Conservation (phyloP, 2,329 filamentous ascomycete species). For the Talaromyces rugulosus region DNA sequence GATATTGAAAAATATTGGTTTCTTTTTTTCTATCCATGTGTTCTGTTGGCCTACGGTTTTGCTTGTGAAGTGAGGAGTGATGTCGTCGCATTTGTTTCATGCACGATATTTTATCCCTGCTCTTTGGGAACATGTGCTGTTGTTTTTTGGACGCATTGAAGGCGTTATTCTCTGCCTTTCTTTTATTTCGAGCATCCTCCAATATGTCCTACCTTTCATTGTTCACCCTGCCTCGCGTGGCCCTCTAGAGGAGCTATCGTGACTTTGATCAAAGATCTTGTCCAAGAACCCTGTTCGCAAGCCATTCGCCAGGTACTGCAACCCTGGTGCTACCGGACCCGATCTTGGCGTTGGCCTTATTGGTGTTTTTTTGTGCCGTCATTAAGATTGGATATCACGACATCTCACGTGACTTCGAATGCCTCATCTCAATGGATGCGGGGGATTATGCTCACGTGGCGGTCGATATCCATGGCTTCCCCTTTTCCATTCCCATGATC, state of each 20-base stretch:
- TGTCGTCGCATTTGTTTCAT: not conserved
- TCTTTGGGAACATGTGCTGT: not conserved
- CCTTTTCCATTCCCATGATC: not conserved
- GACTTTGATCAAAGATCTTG: not conserved
- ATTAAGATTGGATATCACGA: conserved; percentile 24
- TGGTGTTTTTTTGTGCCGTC: conserved; percentile 18
- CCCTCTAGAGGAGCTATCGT: not conserved
- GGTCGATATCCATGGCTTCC: not conserved
- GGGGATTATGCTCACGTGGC: not conserved
- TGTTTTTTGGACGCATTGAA: not conserved
- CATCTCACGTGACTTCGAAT: conserved; percentile 31
- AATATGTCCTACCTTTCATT: not conserved
- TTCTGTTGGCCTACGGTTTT: not conserved
- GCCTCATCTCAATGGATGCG: not conserved
- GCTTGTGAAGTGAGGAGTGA: not conserved
- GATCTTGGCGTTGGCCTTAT: not conserved
- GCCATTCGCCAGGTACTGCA: not conserved
- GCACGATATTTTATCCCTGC: not conserved
- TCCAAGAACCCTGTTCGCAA: not conserved
- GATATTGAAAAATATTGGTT: not conserved
- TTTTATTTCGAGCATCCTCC: not conserved
- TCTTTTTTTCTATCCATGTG: not conserved
- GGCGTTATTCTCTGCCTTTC: not conserved
- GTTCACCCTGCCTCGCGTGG: not conserved
- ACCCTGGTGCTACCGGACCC: not conserved